A percentile compares a stretch with the other conserved stretches of the same genome.
These are phyloP conservation scores for Arabidopsis lyrata DNA, from an alignment of 441 rosid genomes.

Conservation along the genomic window DNA sequence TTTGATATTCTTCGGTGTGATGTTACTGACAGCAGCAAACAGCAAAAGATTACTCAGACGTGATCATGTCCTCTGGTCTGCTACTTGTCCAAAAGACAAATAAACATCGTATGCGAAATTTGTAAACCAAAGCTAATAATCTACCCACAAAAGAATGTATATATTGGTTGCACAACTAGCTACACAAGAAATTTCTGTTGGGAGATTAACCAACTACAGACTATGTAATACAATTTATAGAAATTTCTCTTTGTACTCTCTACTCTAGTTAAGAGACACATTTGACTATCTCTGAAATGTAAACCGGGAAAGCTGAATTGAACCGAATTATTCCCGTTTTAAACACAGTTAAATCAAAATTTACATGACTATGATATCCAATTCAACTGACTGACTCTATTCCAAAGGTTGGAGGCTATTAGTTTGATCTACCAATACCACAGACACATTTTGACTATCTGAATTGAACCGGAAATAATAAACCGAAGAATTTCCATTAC, in stretches of 20 bases:
- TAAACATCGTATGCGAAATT: slow-evolving; percentile 1
- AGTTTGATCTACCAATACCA: neutral
- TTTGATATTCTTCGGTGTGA: slow-evolving; percentile 54
- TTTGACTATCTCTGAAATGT: too few species aligned
- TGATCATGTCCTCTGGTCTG: slow-evolving; percentile 41
- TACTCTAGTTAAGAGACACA: too few species aligned
- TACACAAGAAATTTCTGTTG: neutral
- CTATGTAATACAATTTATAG: too few species aligned
- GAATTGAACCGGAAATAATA: neutral
- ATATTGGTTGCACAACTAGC: too few species aligned
- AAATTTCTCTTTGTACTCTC: too few species aligned
- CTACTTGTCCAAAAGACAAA: slow-evolving; percentile 33
- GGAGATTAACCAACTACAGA: too few species aligned
- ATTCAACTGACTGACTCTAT: neutral
- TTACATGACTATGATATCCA: neutral
- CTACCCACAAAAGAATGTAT: neutral
- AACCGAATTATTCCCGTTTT: neutral
- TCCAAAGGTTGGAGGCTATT: too few species aligned
- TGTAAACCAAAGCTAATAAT: slow-evolving; percentile 2
- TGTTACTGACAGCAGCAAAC: slow-evolving; percentile 54
- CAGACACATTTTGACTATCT: neutral
- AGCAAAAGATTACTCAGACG: slow-evolving; percentile 40
- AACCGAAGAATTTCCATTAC: neutral
- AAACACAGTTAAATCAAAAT: neutral
- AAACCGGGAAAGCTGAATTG: neutral